These are phyloP conservation scores for Fomitopsis pulvina DNA, from an alignment of 768 basidiomycete genomes.

Conservation along the genomic window DNA sequence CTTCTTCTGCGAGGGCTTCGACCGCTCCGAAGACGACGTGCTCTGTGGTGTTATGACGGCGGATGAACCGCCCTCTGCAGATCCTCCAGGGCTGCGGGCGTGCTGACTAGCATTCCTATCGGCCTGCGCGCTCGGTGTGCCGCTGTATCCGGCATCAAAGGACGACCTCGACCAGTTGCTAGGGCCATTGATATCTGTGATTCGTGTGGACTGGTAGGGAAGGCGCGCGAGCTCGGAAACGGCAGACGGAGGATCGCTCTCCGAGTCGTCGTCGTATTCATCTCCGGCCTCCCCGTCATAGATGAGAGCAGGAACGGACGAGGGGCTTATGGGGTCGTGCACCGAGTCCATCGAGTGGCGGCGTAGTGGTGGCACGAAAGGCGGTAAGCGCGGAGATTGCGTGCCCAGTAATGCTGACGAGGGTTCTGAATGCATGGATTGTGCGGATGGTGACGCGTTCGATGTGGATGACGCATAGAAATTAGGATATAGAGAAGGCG, in stretches of 20 bases:
- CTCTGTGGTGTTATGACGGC: constrained; percentile 6
- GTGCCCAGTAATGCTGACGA: constrained; percentile 9
- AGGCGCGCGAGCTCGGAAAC: constrained; percentile 19
- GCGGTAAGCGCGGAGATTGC: constrained; percentile 13
- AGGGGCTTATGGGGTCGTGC: constrained; percentile 22
- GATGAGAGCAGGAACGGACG: constrained; percentile 21
- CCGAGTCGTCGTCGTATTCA: constrained; percentile 25
- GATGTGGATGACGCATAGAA: background rate
- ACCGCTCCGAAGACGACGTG: constrained; percentile 3
- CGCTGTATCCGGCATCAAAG: constrained; percentile 1
- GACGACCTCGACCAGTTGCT: constrained; percentile 5
- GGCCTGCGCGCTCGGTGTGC: constrained; percentile 3
- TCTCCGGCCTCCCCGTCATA: constrained; percentile 20
- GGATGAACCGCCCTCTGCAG: constrained; percentile 10
- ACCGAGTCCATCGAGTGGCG: constrained; percentile 17
- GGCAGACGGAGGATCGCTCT: constrained; percentile 22
- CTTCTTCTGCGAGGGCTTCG: constrained; percentile 26
- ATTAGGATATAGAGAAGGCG: constrained; percentile 1
- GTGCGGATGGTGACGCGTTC: background rate
- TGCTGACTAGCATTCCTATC: background rate
- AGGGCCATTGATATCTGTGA: background rate
- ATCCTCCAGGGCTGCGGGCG: constrained; percentile 9
- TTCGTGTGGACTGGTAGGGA: constrained; percentile 10
- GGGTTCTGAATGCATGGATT: background rate
- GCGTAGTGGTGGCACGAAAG: constrained; percentile 14